Evolutionary conservation across 2,329 filamentous ascomycete species (phyloP).

Genomic region (Fusarium buxicola): DNA sequence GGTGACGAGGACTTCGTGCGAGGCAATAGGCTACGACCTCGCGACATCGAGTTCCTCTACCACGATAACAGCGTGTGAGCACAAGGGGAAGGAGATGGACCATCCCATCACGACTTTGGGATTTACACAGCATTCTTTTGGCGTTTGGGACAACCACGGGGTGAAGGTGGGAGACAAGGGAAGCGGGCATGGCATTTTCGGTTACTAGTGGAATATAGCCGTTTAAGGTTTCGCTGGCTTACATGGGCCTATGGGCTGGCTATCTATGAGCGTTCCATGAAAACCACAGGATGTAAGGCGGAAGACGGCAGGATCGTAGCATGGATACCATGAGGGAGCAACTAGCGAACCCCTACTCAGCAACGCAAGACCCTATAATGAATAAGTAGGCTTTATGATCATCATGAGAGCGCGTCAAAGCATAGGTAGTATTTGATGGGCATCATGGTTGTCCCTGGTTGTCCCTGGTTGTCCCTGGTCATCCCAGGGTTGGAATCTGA

Average conservation of each 20-base stretch:
- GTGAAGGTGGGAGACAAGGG: conserved; percentile 14
- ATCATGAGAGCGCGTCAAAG: conserved; percentile 5
- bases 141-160: conserved; percentile 34
- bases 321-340: conserved; percentile 11
- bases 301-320: conserved; percentile 6
- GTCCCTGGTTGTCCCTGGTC: no score
- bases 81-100: not conserved
- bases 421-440: not conserved
- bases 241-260: conserved; percentile 5
- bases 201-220: conserved; percentile 23
- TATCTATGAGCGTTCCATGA: conserved; percentile 17
- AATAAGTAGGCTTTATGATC: conserved; percentile 11
- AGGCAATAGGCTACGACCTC: conserved; percentile 80
- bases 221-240: conserved; percentile 9
- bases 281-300: not conserved
- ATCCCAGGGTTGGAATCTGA: no score
- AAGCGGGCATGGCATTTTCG: conserved; percentile 28
- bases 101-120: conserved; percentile 15
- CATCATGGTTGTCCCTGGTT: no score
- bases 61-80: conserved; percentile 83
- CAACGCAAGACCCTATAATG: conserved; percentile 3
- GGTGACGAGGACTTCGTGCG: conserved; percentile 92
- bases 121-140: conserved; percentile 40
- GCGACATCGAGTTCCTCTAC: conserved; percentile 93
- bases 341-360: conserved; percentile 3